A percentile compares a stretch with the other conserved stretches of the same genome.
Evolutionary conservation across 176 grass and related monocot species (phyloP).

Genomic region (Puya raimondii): DNA sequence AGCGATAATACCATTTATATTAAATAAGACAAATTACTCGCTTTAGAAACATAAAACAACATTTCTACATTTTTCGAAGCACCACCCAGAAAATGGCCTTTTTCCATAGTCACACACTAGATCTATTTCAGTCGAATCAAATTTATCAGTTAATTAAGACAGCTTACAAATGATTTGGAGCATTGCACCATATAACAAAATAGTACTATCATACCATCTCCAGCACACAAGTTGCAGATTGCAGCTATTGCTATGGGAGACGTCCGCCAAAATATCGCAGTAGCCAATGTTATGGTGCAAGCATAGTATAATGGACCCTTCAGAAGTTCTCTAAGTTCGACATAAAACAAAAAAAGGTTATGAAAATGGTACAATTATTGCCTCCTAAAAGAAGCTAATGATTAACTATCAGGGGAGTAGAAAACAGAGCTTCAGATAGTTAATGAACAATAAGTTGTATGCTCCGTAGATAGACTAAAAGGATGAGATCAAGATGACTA

Average conservation of each 20-base stretch:
- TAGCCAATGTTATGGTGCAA: constrained; percentile 57
- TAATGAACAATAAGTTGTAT: too few species aligned
- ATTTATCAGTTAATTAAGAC: neutral
- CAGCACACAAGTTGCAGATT: constrained; percentile 75
- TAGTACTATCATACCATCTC: constrained; percentile 49
- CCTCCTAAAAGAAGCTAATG: too few species aligned
- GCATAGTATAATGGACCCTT: constrained; percentile 78
- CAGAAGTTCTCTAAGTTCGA: constrained; percentile 53
- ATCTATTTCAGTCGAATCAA: neutral
- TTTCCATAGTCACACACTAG: neutral
- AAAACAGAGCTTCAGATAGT: too few species aligned
- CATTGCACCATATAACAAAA: neutral
- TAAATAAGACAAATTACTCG: neutral
- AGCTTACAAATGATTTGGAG: neutral
- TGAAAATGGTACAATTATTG: neutral
- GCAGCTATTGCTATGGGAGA: constrained; percentile 66
- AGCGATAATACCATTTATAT: neutral
- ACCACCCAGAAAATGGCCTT: neutral
- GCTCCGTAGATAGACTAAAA: too few species aligned
- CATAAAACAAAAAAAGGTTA: constrained; percentile 9
- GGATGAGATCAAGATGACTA: neutral
- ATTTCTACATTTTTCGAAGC: neutral
- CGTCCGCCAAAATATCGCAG: constrained; percentile 63
- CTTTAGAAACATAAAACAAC: neutral
- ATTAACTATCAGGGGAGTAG: too few species aligned